Conservation (phyloP, 139 green algal genomes). For the Micromonas commoda region DNA sequence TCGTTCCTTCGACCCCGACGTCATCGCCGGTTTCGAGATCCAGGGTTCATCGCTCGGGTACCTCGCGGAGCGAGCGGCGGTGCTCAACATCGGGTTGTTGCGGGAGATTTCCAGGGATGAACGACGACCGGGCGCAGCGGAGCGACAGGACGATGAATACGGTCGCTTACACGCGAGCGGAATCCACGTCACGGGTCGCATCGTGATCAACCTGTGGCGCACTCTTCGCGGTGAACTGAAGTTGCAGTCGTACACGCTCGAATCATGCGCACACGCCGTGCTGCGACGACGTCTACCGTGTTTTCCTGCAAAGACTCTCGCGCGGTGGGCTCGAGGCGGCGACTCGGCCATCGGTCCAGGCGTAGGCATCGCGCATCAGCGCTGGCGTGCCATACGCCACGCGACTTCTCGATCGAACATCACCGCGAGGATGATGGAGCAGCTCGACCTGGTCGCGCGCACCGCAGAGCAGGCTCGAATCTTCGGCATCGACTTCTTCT, state of each 20-base stretch:
- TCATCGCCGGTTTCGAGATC: conserved; percentile 85
- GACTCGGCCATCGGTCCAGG: no score
- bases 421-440: conserved; percentile 71
- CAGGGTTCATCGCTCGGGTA: conserved; percentile 78
- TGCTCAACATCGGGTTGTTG: conserved; percentile 52
- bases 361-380: conserved; percentile 34
- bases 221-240: conserved; percentile 61
- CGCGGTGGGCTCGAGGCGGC: conserved; percentile 54
- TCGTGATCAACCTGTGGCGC: conserved; percentile 94
- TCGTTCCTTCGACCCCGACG: conserved; percentile 76
- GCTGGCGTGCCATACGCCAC: conserved; percentile 47
- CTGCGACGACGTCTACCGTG: conserved; percentile 67
- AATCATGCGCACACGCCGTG: conserved; percentile 69
- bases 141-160: conserved; percentile 43
- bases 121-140: background rate
- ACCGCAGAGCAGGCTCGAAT: conserved; percentile 80
- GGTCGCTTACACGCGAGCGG: conserved; percentile 57
- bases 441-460: conserved; percentile 81
- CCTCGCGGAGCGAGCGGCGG: conserved; percentile 61
- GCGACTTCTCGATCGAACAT: conserved; percentile 46
- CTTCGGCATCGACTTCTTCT: conserved; percentile 96
- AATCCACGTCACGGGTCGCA: conserved; percentile 57
- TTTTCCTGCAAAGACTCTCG: conserved; percentile 54
- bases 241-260: conserved; percentile 73
- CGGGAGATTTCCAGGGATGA: conserved; percentile 54